Percentiles rank a stretch among this genome's conserved stretches.
Conservation (phyloP, 306 rosid species). For the Alnus glutinosa region DNA sequence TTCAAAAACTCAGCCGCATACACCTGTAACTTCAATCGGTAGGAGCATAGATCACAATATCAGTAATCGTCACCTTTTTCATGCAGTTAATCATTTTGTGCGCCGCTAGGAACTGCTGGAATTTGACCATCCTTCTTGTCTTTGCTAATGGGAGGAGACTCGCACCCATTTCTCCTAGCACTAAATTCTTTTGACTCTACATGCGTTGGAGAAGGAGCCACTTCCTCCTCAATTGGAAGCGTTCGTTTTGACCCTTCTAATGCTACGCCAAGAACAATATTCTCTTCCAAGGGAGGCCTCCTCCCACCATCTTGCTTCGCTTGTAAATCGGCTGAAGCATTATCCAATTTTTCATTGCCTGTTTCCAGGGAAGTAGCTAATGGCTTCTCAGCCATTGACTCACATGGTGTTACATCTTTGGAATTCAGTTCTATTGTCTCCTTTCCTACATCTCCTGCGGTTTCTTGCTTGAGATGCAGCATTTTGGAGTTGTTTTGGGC, state of each 20-base stretch:
- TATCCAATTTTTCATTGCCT: constrained; percentile 45
- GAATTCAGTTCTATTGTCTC: constrained; percentile 37
- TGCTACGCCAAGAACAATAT: constrained; percentile 91
- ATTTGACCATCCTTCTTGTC: constrained; percentile 61
- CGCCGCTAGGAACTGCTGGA: constrained; percentile 44
- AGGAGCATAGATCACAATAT: constrained; percentile 24
- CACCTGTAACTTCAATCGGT: constrained; percentile 27
- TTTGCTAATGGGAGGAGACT: constrained; percentile 45
- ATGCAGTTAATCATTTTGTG: constrained; percentile 44
- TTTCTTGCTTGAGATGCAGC: constrained; percentile 48
- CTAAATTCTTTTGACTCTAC: constrained; percentile 66
- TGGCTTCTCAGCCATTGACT: constrained; percentile 32
- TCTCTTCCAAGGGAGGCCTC: constrained; percentile 72
- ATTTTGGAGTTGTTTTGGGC: constrained; percentile 47
- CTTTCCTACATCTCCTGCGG: constrained; percentile 42
- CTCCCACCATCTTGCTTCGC: constrained; percentile 65
- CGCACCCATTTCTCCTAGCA: constrained; percentile 50
- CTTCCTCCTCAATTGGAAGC: constrained; percentile 83
- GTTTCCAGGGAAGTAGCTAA: constrained; percentile 34
- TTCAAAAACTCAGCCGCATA: constrained; percentile 62
- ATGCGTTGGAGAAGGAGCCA: constrained; percentile 36
- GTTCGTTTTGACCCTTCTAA: constrained; percentile 94
- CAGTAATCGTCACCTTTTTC: constrained; percentile 23
- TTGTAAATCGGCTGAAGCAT: constrained; percentile 37
- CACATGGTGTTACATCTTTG: constrained; percentile 36